Conservation (phyloP, 1,284 basidiomycete species). For the Boletellus sp. region DNA sequence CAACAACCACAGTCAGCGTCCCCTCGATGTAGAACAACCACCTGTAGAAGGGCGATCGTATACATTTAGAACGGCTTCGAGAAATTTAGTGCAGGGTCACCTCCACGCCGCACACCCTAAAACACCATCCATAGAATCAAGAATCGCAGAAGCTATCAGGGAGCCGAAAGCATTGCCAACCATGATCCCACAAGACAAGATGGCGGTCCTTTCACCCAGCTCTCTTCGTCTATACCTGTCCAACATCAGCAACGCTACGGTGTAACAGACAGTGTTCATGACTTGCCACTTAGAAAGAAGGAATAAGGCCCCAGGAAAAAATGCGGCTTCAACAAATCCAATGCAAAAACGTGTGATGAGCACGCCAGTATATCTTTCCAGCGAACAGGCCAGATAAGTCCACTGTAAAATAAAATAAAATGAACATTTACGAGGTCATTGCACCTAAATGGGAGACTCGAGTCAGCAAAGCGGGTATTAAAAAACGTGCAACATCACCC, state of each 20-base stretch:
- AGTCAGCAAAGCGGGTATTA: neutral
- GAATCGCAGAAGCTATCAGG: slow-evolving; percentile 71
- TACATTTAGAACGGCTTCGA: neutral
- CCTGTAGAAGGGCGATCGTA: slow-evolving; percentile 1
- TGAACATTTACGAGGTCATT: slow-evolving; percentile 25
- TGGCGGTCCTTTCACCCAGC: slow-evolving; percentile 67
- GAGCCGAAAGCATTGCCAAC: slow-evolving; percentile 84
- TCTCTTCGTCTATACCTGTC: slow-evolving; percentile 58
- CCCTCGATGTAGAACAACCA: slow-evolving; percentile 79
- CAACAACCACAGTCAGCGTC: slow-evolving; percentile 60
- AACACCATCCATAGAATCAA: slow-evolving; percentile 68
- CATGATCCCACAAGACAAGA: slow-evolving; percentile 69
- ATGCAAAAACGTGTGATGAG: slow-evolving; percentile 74
- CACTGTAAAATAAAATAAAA: slow-evolving; percentile 4
- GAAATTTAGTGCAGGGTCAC: slow-evolving; percentile 14
- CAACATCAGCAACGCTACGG: slow-evolving; percentile 1
- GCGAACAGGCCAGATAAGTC: no score
- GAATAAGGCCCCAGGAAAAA: slow-evolving; percentile 67
- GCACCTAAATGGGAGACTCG: slow-evolving; percentile 9
- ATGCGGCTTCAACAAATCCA: slow-evolving; percentile 64
- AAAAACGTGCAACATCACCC: slow-evolving; percentile 34
- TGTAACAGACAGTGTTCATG: neutral
- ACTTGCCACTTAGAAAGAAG: slow-evolving; percentile 47
- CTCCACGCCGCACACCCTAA: slow-evolving; percentile 76
- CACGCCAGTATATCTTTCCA: slow-evolving; percentile 57